Evolutionary conservation across 2,329 filamentous ascomycete genomes (phyloP).

Genomic region (Aspergillus alliaceus): DNA sequence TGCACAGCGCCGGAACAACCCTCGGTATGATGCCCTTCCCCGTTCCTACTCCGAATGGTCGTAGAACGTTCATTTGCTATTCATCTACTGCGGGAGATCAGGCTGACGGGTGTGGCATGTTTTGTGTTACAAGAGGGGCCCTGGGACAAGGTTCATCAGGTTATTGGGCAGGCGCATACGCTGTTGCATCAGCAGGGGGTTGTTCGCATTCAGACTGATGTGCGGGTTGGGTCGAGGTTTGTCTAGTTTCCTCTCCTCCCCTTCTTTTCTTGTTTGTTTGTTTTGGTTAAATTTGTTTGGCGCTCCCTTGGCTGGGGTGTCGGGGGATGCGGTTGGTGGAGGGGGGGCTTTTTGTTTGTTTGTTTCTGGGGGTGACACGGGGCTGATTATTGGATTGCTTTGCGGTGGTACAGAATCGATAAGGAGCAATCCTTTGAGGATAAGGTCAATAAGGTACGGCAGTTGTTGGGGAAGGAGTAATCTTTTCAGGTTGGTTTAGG

Average conservation of each 20-base stretch:
- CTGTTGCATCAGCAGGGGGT: conserved; percentile 76
- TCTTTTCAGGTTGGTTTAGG: too few species aligned
- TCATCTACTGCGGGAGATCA: too few species aligned
- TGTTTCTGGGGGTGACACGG: conserved; percentile 11
- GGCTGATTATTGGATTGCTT: conserved; percentile 7
- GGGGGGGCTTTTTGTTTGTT: not conserved
- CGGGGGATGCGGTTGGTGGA: not conserved
- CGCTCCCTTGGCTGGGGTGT: too few species aligned
- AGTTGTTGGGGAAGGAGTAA: conserved; percentile 44
- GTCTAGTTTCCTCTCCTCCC: conserved; percentile 24
- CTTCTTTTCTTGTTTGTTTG: not conserved
- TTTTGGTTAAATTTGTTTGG: not conserved
- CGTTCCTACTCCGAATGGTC: too few species aligned
- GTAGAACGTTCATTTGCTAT: too few species aligned
- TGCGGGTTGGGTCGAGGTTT: conserved; percentile 77
- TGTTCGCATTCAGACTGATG: conserved; percentile 81
- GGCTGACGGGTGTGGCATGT: not conserved
- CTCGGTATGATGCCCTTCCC: conserved; percentile 62
- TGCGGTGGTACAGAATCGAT: conserved; percentile 62
- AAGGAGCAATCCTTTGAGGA: conserved; percentile 80
- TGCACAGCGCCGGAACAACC: conserved; percentile 94
- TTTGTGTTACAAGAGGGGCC: conserved; percentile 67
- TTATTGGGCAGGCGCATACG: conserved; percentile 83
- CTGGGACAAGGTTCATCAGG: conserved; percentile 83
- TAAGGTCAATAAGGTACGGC: conserved; percentile 67